Evolutionary conservation across 1,284 basidiomycete genomes (phyloP), one percentile per base, ranked within the genome.

Genomic region (Dichomitus squalens): DNA sequence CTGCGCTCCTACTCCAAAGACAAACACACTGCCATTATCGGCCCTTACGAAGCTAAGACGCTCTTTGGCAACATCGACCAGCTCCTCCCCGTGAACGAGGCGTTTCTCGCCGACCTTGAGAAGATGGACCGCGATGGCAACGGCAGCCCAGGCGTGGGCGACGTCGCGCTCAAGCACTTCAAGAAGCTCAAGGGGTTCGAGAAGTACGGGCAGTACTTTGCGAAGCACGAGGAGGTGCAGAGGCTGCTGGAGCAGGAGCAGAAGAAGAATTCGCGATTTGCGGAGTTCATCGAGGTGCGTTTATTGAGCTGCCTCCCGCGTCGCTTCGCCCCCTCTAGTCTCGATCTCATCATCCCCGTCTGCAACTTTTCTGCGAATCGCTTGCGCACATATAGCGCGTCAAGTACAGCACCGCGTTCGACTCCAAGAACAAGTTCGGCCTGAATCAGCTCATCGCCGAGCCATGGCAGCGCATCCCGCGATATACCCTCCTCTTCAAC

Each of bases 401-500:
- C 64, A 96, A 97, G 78, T 95, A 96, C 69, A 87, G 92, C 60
- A 87, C 87, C 3, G 82, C 88, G 12, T 3, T 52, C 14, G 95
- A 95, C 57, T 78, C 87, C 35, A 86, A 83, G 63, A 96, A 95
- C 69, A 87, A 91, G 57, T 85, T 96, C 48, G 95, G 96, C 12
- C 80, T 99, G 39, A 86, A 94, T 20, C 96, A 99, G 73, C 84
- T 99, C 40, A 80, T 99, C 40, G 98, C 98, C 86, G 97, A 99
- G 69, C 97, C 97, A n/a, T 93, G 98, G n/a, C 97, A 99, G 72
- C 88, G 97, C 27, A 94, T 99, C 63, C 96, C 97, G 1, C 83
- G 96, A 55, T 99, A 99, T 75, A 97, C 94, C 2, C 80, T 99
- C 23, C 81, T 99, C 61, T 93, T 98, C 73, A 89, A 94, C 63